Conservation (phyloP, 2,329 filamentous ascomycete genomes). For the Plenodomus biglobosus region DNA sequence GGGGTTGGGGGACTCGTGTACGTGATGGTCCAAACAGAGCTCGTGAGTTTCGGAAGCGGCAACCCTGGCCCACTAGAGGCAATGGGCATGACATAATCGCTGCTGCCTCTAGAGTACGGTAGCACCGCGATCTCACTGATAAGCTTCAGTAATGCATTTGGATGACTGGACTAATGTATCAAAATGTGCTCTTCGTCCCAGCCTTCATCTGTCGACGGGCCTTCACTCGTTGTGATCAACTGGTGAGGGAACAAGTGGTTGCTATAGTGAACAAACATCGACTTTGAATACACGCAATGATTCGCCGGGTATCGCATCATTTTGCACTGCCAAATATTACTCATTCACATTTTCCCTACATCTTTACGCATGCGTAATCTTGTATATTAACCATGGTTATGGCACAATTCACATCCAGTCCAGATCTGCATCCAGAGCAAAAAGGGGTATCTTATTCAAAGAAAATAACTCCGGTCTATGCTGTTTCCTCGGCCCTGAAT, state of each 20-base stretch:
- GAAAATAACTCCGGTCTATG: constrained; percentile 27
- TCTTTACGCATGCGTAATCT: too few relatives aligned
- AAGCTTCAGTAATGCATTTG: constrained; percentile 3
- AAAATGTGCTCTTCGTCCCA: not conserved
- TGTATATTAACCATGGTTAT: too few relatives aligned
- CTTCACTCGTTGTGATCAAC: not conserved
- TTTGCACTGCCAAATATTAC: not conserved
- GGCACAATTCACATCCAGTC: not conserved
- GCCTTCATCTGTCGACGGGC: not conserved
- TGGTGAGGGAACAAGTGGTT: not conserved
- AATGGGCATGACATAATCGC: constrained; percentile 20
- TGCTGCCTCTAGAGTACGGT: too few relatives aligned
- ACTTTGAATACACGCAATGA: not conserved
- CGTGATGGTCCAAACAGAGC: constrained; percentile 29
- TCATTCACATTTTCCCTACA: too few relatives aligned
- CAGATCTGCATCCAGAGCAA: not conserved
- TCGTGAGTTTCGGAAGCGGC: constrained; percentile 23
- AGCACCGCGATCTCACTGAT: constrained; percentile 7
- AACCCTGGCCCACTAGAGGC: constrained; percentile 16
- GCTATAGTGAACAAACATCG: not conserved
- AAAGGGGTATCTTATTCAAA: constrained; percentile 39
- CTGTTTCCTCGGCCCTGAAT: constrained; percentile 2
- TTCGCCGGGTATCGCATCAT: not conserved
- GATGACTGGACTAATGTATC: not conserved
- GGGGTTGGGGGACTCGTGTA: constrained; percentile 27